Evolutionary conservation across 108 stramenopile species (phyloP).

Genomic region (Cyclostephanos tholiformis): DNA sequence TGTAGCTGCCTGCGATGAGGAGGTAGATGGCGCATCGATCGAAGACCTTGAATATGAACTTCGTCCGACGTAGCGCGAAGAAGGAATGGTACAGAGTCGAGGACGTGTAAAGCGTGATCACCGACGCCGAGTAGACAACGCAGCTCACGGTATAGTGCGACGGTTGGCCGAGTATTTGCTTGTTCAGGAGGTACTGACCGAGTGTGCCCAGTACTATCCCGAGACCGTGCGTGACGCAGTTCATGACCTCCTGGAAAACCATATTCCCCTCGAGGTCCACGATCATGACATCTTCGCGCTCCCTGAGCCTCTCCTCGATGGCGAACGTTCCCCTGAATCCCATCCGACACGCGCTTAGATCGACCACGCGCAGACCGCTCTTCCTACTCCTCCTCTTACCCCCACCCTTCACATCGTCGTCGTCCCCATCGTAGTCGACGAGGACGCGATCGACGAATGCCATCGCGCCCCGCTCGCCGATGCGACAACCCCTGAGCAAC

Average conservation of each 20-base stretch:
- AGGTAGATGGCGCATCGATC: slow-evolving; percentile 97
- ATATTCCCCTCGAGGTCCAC: slow-evolving; percentile 80
- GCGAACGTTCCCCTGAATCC: slow-evolving; percentile 68
- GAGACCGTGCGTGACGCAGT: slow-evolving; percentile 91
- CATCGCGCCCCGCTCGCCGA: slow-evolving; percentile 76
- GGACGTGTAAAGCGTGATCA: slow-evolving; percentile 83
- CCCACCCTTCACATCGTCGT: too few species aligned
- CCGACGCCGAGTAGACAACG: slow-evolving; percentile 73
- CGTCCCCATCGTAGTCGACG: too few species aligned
- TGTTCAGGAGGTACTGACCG: slow-evolving; percentile 67
- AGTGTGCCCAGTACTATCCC: slow-evolving; percentile 85
- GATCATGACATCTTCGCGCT: slow-evolving; percentile 13
- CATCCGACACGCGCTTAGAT: slow-evolving; percentile 69
- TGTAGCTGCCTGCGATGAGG: slow-evolving; percentile 96
- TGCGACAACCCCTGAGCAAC: slow-evolving; percentile 65
- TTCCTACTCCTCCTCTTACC: slow-evolving; percentile 14
- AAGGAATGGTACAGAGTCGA: slow-evolving; percentile 91
- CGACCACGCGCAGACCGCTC: slow-evolving; percentile 55
- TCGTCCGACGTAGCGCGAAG: slow-evolving; percentile 72
- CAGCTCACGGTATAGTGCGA: slow-evolving; percentile 55
- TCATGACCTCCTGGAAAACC: slow-evolving; percentile 87
- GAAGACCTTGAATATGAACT: slow-evolving; percentile 71
- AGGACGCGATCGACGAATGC: slow-evolving; percentile 62
- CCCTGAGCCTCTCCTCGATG: slow-evolving; percentile 55
- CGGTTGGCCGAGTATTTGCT: slow-evolving; percentile 38